These are phyloP conservation scores for Talaromyces trachyspermus DNA, from an alignment of 495 filamentous ascomycete species.

Conservation along the genomic window DNA sequence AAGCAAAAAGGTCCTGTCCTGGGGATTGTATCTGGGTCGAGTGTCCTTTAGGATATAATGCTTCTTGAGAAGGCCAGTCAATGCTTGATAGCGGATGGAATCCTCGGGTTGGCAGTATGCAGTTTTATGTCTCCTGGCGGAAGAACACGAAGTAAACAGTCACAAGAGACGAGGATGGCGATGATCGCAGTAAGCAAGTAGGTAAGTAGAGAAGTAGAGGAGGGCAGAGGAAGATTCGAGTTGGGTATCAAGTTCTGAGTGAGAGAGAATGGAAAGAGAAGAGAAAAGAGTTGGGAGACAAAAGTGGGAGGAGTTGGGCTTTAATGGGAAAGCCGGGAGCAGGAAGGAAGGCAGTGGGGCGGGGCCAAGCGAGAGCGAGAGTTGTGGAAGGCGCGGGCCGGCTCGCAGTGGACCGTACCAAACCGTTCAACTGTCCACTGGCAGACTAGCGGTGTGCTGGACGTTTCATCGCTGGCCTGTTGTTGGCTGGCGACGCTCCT, in stretches of 20 bases:
- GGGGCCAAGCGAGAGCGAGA: neutral
- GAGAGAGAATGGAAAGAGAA: neutral
- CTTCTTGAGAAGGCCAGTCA: neutral
- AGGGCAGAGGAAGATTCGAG: neutral
- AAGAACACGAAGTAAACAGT: no score
- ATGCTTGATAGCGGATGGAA: no score
- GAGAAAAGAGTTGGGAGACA: conserved; percentile 2
- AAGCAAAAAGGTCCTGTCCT: conserved; percentile 15
- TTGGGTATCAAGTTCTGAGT: conserved; percentile 4
- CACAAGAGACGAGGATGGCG: no score
- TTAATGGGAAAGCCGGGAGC: neutral
- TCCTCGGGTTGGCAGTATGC: conserved; percentile 2
- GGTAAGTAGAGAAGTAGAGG: no score
- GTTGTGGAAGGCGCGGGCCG: conserved; percentile 6
- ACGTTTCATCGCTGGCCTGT: conserved; percentile 2
- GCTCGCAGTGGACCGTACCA: conserved; percentile 6
- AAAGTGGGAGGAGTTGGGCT: conserved; percentile 8
- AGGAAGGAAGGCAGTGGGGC: neutral
- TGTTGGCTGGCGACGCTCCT: no score
- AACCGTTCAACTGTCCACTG: no score
- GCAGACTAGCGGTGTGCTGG: conserved; percentile 5
- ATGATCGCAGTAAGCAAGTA: no score
- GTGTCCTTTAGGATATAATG: neutral
- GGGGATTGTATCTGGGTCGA: conserved; percentile 6
- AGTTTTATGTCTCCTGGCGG: neutral